phyloP scores from a whole-genome alignment of 139 green algal species.

The Volvox africanus region DNA sequence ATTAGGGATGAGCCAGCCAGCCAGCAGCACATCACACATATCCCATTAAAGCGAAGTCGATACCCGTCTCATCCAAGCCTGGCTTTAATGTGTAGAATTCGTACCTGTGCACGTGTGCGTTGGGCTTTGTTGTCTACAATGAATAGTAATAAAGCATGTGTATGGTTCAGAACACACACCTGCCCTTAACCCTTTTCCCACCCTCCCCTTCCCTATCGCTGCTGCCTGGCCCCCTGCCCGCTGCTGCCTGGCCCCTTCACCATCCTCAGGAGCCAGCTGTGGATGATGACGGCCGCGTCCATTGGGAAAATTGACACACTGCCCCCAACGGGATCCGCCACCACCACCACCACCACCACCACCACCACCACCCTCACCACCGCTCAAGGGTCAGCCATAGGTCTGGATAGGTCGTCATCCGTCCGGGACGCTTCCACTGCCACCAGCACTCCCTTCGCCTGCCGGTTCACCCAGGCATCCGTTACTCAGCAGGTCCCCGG shows the following conservation, averaged over 20 bases:
- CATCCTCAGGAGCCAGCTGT: conserved; percentile 5
- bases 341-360: not conserved
- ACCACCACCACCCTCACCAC: not conserved
- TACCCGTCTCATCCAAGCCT: no score
- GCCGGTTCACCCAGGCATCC: not conserved
- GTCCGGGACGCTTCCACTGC: not conserved
- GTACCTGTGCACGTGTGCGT: no score
- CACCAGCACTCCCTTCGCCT: not conserved
- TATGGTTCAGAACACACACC: not conserved
- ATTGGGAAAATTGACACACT: not conserved
- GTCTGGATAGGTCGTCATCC: no score
- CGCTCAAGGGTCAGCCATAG: no score
- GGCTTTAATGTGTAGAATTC: no score
- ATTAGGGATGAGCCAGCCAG: no score
- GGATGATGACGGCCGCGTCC: not conserved
- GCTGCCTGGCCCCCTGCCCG: no score
- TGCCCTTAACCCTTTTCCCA: not conserved
- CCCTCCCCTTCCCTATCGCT: not conserved
- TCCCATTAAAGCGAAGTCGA: no score
- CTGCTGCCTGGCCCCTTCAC: not conserved
- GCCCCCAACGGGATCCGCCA: no score
- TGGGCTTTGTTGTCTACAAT: no score
- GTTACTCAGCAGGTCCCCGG: not conserved
- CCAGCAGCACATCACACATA: no score
- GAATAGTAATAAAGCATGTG: no score